These are phyloP conservation scores for Sphagnum magellanicum DNA, from an alignment of 228 moss, liverwort and hornwort genomes.

Conservation along the genomic window DNA sequence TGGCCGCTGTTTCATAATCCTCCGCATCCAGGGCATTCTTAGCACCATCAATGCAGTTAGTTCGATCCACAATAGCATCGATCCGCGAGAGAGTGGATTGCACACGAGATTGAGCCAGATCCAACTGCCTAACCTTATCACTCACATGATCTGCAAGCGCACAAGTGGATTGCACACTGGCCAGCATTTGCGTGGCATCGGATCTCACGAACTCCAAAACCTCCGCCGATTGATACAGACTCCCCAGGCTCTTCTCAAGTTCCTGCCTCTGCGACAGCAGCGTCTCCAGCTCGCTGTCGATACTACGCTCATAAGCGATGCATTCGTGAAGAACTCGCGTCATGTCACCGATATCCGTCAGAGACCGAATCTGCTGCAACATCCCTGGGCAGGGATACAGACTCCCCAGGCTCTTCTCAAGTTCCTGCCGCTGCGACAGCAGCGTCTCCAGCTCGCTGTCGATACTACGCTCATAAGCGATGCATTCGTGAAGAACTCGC, in stretches of 20 bases:
- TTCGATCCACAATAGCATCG: conserved; percentile 94
- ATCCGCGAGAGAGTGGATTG: conserved; percentile 68
- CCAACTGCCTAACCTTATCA: conserved; percentile 87
- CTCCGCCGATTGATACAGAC: conserved; percentile 69
- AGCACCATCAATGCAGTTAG: conserved; percentile 85
- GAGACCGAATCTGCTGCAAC: conserved; percentile 73
- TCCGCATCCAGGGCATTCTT: conserved; percentile 81
- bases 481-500: conserved; percentile 86
- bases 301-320: conserved; percentile 83
- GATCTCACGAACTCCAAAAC: conserved; percentile 77
- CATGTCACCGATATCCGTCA: conserved; percentile 89
- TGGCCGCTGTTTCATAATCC: conserved; percentile 87
- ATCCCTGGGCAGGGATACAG: conserved; percentile 56
- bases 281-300: conserved; percentile 71
- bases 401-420: conserved; percentile 68
- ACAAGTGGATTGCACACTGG: conserved; percentile 74
- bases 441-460: conserved; percentile 72
- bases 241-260: conserved; percentile 67
- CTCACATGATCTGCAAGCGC: conserved; percentile 93
- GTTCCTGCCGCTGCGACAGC: conserved; percentile 65
- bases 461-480: conserved; percentile 82
- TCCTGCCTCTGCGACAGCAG: conserved; percentile 72
- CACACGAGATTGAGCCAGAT: conserved; percentile 90
- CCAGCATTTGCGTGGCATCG: conserved; percentile 82
- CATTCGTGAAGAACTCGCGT: conserved; percentile 89